These are phyloP conservation scores for Phytophthora ramorum DNA, from an alignment of 352 stramenopile species.

Conservation along the genomic window DNA sequence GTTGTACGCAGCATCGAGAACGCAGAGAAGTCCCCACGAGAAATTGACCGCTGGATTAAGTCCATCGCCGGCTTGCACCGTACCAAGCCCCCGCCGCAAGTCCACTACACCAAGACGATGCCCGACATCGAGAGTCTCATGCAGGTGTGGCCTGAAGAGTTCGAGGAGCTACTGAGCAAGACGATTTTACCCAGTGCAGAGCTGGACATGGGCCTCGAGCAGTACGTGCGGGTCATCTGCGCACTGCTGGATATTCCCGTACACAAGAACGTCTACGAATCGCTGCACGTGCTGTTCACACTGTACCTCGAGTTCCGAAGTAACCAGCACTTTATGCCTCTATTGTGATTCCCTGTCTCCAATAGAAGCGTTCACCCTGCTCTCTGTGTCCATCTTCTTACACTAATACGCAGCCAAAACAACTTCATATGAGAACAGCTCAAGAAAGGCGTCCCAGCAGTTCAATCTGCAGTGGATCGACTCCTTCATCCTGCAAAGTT, in stretches of 20 bases:
- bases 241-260: constrained; percentile 95
- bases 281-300: constrained; percentile 95
- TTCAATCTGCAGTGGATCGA: background rate
- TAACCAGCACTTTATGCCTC: constrained; percentile 93
- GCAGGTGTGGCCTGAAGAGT: constrained; percentile 91
- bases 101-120: constrained; percentile 95
- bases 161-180: constrained; percentile 83
- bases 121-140: constrained; percentile 96
- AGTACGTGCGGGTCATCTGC: constrained; percentile 94
- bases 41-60: constrained; percentile 96
- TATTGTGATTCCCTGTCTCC: constrained; percentile 21
- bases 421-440: background rate
- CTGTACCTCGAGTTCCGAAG: constrained; percentile 93
- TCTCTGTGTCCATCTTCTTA: background rate
- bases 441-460: background rate
- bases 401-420: background rate
- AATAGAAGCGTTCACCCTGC: constrained; percentile 14
- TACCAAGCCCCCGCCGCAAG: constrained; percentile 92
- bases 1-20: constrained; percentile 95
- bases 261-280: constrained; percentile 95
- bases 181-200: constrained; percentile 76
- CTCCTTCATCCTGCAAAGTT: background rate
- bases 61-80: constrained; percentile 95
- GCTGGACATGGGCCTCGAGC: constrained; percentile 93
- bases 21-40: constrained; percentile 91